Evolutionary conservation across 768 basidiomycete species (phyloP).

Genomic region (Calvatia gigantea): DNA sequence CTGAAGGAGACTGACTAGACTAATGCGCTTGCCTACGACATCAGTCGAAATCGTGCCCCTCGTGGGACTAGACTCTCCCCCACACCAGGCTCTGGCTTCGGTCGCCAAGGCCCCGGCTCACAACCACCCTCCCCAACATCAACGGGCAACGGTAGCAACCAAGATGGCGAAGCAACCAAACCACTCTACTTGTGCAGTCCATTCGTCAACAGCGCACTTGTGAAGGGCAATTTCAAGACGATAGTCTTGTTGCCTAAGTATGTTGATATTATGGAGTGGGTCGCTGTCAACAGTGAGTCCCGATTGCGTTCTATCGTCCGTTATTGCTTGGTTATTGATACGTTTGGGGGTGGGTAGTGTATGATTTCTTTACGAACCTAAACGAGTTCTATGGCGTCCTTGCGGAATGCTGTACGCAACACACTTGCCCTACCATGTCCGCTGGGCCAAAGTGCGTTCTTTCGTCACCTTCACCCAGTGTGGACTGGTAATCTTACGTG

Average conservation of each 20-base stretch:
- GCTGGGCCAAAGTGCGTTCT: slow-evolving; percentile 74
- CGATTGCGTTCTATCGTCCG: background rate
- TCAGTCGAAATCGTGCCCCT: slow-evolving; percentile 26
- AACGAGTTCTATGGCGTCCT: slow-evolving; percentile 96
- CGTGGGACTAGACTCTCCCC: slow-evolving; percentile 69
- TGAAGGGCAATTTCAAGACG: slow-evolving; percentile 98
- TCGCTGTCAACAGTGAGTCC: slow-evolving; percentile 84
- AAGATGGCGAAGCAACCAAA: too few species aligned
- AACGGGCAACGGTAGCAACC: background rate
- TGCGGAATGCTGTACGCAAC: slow-evolving; percentile 88
- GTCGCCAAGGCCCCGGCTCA: slow-evolving; percentile 26
- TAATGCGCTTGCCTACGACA: background rate
- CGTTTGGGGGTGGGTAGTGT: slow-evolving; percentile 50
- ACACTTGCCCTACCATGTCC: slow-evolving; percentile 89
- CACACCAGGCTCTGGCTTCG: slow-evolving; percentile 59
- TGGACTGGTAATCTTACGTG: slow-evolving; percentile 4
- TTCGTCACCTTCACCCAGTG: background rate
- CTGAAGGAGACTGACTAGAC: background rate
- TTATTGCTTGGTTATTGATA: background rate
- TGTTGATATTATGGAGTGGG: slow-evolving; percentile 95
- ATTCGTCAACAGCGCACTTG: slow-evolving; percentile 91
- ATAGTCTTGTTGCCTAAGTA: slow-evolving; percentile 97
- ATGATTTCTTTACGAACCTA: slow-evolving; percentile 95
- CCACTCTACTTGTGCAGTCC: slow-evolving; percentile 91
- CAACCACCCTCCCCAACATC: slow-evolving; percentile 36